Percentiles rank a stretch among this genome's conserved stretches.
Evolutionary conservation across 306 rosid species (phyloP).

Genomic region (Prinsepia uniflora): DNA sequence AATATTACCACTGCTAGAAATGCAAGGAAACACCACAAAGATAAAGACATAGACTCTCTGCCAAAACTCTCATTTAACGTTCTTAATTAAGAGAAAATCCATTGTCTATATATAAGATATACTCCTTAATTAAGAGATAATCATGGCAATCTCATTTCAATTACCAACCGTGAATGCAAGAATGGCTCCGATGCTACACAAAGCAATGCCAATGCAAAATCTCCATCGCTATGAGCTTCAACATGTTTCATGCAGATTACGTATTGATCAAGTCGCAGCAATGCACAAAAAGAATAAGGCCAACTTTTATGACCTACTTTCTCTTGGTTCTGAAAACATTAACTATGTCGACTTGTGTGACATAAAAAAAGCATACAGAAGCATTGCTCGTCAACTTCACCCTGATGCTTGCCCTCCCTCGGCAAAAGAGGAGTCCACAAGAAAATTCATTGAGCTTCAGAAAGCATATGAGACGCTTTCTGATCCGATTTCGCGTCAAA

Average conservation of each 20-base stretch:
- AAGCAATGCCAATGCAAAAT: not conserved
- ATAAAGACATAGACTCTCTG: not conserved
- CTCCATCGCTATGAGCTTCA: not conserved
- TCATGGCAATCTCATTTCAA: conserved; percentile 27
- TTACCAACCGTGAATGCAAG: conserved; percentile 18
- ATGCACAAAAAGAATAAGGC: conserved; percentile 4
- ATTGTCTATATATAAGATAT: not conserved
- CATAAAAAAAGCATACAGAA: conserved; percentile 39
- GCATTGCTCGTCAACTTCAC: conserved; percentile 34
- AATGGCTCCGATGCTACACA: not conserved
- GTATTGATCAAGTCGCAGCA: not conserved
- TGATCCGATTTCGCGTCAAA: conserved; percentile 27
- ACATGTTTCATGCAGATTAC: conserved; percentile 13
- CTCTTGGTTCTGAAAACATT: conserved; percentile 24
- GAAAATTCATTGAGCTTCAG: conserved; percentile 32
- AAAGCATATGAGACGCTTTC: conserved; percentile 42
- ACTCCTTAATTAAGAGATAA: not conserved
- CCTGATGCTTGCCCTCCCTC: conserved; percentile 34
- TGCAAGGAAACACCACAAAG: conserved; percentile 5
- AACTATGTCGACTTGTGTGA: conserved; percentile 15
- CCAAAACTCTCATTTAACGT: conserved; percentile 8
- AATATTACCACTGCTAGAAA: not conserved
- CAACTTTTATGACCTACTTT: conserved; percentile 31
- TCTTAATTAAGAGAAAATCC: not conserved
- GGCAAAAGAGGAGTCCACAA: conserved; percentile 29